A percentile compares a stretch with the other conserved stretches of the same genome.
These are phyloP conservation scores for Simplicillium aogashimaense DNA, from an alignment of 2,329 filamentous ascomycete genomes.

Conservation along the genomic window DNA sequence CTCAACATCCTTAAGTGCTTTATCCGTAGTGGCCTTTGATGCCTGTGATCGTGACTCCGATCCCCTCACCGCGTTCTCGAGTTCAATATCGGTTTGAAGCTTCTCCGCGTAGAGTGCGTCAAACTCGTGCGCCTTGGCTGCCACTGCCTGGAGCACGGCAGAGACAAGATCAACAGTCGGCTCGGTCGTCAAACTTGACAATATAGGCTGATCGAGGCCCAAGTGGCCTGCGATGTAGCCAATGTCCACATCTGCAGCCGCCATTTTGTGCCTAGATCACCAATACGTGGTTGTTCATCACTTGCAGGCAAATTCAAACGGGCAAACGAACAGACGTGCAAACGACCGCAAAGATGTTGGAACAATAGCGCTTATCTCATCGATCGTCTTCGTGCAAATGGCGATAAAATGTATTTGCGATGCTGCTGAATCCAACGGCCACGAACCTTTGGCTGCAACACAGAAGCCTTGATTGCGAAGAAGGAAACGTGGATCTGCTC, in stretches of 20 bases:
- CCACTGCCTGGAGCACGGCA: slow-evolving; percentile 63
- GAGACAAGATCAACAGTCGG: slow-evolving; percentile 73
- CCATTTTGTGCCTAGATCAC: slow-evolving; percentile 24
- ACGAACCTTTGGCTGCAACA: too few relatives aligned
- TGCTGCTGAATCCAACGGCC: too few relatives aligned
- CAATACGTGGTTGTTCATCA: slow-evolving; percentile 7
- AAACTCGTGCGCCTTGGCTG: slow-evolving; percentile 70
- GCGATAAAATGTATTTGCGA: too few relatives aligned
- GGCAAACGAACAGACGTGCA: too few relatives aligned
- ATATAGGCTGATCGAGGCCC: slow-evolving; percentile 53
- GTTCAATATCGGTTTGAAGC: slow-evolving; percentile 79
- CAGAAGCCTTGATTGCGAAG: too few relatives aligned
- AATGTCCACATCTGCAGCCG: slow-evolving; percentile 48
- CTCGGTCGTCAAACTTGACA: slow-evolving; percentile 51
- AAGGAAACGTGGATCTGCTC: too few relatives aligned
- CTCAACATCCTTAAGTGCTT: slow-evolving; percentile 74
- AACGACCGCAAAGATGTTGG: too few relatives aligned
- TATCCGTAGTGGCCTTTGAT: slow-evolving; percentile 73
- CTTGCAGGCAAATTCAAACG: neutral
- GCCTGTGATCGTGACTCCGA: slow-evolving; percentile 75
- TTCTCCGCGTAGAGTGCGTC: slow-evolving; percentile 81
- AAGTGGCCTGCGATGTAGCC: slow-evolving; percentile 65
- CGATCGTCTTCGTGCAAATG: neutral
- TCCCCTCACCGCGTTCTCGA: slow-evolving; percentile 79
- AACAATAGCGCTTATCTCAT: too few relatives aligned